Evolutionary conservation across 805 yeast genomes (phyloP).

Genomic region (Pichia cephalocereana): DNA sequence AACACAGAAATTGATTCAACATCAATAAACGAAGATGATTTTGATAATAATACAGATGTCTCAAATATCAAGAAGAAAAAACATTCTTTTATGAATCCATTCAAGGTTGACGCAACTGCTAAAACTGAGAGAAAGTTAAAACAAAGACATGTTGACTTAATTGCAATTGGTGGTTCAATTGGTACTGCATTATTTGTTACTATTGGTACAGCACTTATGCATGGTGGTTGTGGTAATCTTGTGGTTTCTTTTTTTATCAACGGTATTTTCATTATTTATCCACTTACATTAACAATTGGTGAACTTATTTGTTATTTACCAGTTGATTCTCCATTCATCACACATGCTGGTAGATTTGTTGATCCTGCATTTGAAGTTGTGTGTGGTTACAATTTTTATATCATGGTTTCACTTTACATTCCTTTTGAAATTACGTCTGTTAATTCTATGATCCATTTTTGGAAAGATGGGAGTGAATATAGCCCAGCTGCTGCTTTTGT

Average conservation of each 20-base stretch:
- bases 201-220: conserved; percentile 52
- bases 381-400: conserved; percentile 76
- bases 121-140: conserved; percentile 36
- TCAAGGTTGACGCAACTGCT: not conserved
- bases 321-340: conserved; percentile 65
- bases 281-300: conserved; percentile 62
- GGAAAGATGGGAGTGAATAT: conserved; percentile 73
- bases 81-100: not conserved
- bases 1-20: not conserved
- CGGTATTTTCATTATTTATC: conserved; percentile 54
- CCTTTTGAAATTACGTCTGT: conserved; percentile 82
- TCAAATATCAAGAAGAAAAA: not conserved
- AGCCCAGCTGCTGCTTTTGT: conserved; percentile 62
- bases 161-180: conserved; percentile 75
- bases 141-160: conserved; percentile 68
- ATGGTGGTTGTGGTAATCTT: conserved; percentile 64
- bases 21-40: not conserved
- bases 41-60: not conserved
- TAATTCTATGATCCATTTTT: conserved; percentile 67
- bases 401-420: conserved; percentile 64
- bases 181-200: conserved; percentile 76
- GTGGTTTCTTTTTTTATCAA: conserved; percentile 58
- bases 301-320: conserved; percentile 76
- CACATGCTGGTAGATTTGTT: conserved; percentile 65
- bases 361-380: conserved; percentile 68